Evolutionary conservation across 1,284 basidiomycete species (phyloP), one percentile per base, ranked within the genome.

Genomic region (Heterobasidion irregulare): DNA sequence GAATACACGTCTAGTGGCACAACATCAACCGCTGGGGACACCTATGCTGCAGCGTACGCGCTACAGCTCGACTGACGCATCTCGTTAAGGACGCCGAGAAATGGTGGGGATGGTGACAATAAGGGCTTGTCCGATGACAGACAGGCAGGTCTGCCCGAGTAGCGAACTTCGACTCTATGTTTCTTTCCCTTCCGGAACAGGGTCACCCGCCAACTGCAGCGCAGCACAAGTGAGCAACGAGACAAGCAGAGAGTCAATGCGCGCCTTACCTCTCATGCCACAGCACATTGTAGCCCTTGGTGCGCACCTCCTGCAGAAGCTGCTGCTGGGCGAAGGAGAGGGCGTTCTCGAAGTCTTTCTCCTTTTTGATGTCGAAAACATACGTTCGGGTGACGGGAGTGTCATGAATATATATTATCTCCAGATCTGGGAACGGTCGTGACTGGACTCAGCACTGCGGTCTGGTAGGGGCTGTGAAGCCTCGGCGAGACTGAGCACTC

Each of bases 151-250:
- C 83, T 76, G 15, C 80, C 88, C 53, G 67, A 75, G 67, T 91
- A 90, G 58, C 77, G 75, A 32, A 91, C 79, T 64, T 88, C 79
- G 36, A 87, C 72, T 34, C 88, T 77, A 67, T 83, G 72, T 34
- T 70, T 70, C 61, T 81, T 81, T 51, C 77, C 81, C 64, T 75
- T 79, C 54, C 86, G 82, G 58, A 83, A 74, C 36, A 83, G 69
- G 9, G 84, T 88, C 50, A 87, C 64, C 45, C 72, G 72, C 88
- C 88, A 90, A 57, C 88, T 90, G 63, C 8, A 26, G 52, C 55
- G 59, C 54, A 60, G 58, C 53, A 41, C 48, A 53, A 36, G n/a
- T 41, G 38, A 41, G 38, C 38, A 41, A n/a, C 38, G 38, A 26
- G 38, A 41, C 38, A n/a, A 41, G 38, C 12, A 41, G 38, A 41